Evolutionary conservation across 148 eudicot species (phyloP), one percentile per base, ranked within the genome.

Genomic region (Cornus kousa): DNA sequence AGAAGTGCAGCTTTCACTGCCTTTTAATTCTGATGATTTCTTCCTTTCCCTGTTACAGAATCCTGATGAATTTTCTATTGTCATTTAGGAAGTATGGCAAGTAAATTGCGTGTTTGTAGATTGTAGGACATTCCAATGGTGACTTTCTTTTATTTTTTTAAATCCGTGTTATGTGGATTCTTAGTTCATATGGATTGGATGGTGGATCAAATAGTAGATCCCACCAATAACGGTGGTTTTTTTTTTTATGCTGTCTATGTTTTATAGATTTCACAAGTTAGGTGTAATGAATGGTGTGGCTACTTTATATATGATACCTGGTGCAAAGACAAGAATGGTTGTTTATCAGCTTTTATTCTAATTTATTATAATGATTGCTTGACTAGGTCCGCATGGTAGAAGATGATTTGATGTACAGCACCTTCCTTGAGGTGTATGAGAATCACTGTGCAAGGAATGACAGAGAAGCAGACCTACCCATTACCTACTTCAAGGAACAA

Each of bases 401-500:
- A 85, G 99, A 96, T 83, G 99, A 96, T 88, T 80, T 94, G 78
- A 96, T 92, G 97, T 96, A 93, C 82, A 96, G 93, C 87, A 96
- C 99, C 70, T 91, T 96, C 85, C 95, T 96, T 65, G 98, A 96
- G 89, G 99, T 96, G 60, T 96, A 96, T 78, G 99, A 96, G 87
- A 96, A 96, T 76, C 97, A 96, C 77, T 96, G 98, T 88, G 97
- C 98, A 59, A 96, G 99, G 82, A 96, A 92, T 78, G 91, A 92
- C 76, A 79, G 91, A 78, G 99, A 96, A 78, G 91, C 99, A 71
- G 99, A 96, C 83, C 91, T 86, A 75, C 99, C 99, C 9, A 94
- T 96, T 23, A 91, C 97, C 23, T 84, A 87, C 75, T 96, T 94
- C 83, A 96, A 96, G 86, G 97, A 96, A 82, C 98, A 96, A 78